Percentiles rank a stretch among this genome's conserved stretches.
phyloP scores from a whole-genome alignment of 2,329 filamentous ascomycete species.

The Metarhizium humberi region DNA sequence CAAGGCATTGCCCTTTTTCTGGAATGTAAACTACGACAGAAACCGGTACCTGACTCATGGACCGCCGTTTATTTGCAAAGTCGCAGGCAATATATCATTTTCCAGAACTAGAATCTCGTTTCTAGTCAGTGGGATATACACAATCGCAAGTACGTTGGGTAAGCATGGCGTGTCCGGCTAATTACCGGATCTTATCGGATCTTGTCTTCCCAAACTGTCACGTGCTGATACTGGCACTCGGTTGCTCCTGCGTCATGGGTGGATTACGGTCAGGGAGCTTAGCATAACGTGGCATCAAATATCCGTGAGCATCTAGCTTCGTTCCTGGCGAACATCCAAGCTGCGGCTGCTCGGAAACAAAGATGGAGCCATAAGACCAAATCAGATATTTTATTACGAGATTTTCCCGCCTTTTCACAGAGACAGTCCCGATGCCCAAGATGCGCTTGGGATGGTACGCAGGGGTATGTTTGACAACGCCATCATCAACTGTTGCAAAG shows the following conservation, averaged over 20 bases:
- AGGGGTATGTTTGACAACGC: conserved; percentile 36
- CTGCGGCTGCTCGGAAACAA: neutral
- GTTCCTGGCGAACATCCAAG: neutral
- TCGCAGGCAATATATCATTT: too few species aligned
- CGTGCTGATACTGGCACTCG: neutral
- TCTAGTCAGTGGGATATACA: too few species aligned
- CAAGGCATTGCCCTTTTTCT: too few species aligned
- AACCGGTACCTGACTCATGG: too few species aligned
- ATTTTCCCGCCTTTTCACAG: neutral
- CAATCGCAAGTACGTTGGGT: too few species aligned
- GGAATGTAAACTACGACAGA: too few species aligned
- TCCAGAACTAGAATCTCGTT: too few species aligned
- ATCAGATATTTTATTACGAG: neutral
- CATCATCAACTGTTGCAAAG: neutral
- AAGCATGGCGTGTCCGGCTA: neutral
- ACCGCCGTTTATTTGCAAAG: too few species aligned
- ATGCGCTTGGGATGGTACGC: conserved; percentile 54
- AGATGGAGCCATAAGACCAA: conserved; percentile 2
- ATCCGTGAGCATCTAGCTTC: neutral
- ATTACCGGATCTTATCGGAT: neutral
- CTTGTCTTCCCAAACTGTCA: neutral
- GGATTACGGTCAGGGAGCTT: neutral
- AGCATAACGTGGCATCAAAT: conserved; percentile 7
- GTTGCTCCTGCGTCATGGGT: conserved; percentile 1
- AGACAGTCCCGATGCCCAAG: conserved; percentile 23